Conservation (phyloP, 1,284 basidiomycete species). For the Ustilago lituana region DNA sequence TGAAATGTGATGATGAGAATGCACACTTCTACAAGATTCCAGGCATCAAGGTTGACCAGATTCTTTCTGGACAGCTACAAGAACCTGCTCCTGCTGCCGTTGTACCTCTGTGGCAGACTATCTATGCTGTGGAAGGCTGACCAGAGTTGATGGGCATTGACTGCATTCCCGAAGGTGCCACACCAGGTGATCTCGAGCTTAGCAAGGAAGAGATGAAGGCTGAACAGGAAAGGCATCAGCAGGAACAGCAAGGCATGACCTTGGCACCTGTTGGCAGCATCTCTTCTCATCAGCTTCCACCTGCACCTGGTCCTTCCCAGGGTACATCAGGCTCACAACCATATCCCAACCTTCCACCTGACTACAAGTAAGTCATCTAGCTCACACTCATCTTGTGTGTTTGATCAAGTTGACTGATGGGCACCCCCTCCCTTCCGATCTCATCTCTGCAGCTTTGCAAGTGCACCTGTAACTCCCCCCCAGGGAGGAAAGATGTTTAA, state of each 20-base stretch:
- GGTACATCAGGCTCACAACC: not conserved
- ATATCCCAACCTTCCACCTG: slow-evolving; percentile 43
- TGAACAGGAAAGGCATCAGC: slow-evolving; percentile 21
- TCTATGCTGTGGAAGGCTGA: slow-evolving; percentile 61
- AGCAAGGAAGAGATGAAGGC: slow-evolving; percentile 51
- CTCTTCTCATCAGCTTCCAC: slow-evolving; percentile 13
- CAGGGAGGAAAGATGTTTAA: slow-evolving; percentile 34
- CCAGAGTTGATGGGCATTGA: slow-evolving; percentile 56
- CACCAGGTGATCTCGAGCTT: slow-evolving; percentile 56
- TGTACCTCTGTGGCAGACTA: slow-evolving; percentile 59
- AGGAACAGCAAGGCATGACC: not conserved
- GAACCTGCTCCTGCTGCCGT: slow-evolving; percentile 38
- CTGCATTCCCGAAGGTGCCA: slow-evolving; percentile 47
- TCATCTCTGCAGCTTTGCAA: slow-evolving; percentile 22
- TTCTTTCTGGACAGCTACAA: slow-evolving; percentile 51
- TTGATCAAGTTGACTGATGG: too few species aligned
- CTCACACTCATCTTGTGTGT: too few species aligned
- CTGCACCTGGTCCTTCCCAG: not conserved
- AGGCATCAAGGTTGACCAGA: slow-evolving; percentile 36
- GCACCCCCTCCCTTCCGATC: too few species aligned
- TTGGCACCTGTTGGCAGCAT: slow-evolving; percentile 20
- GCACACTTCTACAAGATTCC: slow-evolving; percentile 57
- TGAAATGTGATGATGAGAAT: slow-evolving; percentile 62
- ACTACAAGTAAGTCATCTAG: slow-evolving; percentile 46
- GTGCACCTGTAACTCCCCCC: slow-evolving; percentile 20